Evolutionary conservation across 2,329 filamentous ascomycete genomes (phyloP).

Genomic region (Venturiaceae sp.): DNA sequence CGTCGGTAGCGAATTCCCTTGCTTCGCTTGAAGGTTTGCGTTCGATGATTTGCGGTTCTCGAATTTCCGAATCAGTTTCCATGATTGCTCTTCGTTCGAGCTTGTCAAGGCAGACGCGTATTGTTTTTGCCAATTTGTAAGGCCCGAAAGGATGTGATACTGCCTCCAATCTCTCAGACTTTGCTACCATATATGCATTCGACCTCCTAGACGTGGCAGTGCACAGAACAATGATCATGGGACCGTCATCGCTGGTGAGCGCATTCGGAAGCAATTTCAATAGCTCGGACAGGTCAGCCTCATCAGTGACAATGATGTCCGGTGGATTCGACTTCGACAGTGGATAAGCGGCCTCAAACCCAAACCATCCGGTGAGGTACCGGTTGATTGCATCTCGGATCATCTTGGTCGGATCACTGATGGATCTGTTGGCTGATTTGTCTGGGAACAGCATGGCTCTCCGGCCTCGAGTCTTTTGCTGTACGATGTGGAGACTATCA

Average conservation of each 20-base stretch:
- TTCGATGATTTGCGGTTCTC: not conserved
- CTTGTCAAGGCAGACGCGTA: constrained; percentile 20
- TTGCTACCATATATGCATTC: constrained; percentile 8
- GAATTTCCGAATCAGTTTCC: not conserved
- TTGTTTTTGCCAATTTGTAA: constrained; percentile 26
- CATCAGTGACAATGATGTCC: constrained; percentile 13
- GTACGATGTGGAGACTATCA: constrained; percentile 11
- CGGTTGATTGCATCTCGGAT: constrained; percentile 5
- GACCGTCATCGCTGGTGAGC: not conserved
- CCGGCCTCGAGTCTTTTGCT: constrained; percentile 4
- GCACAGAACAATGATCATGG: constrained; percentile 23
- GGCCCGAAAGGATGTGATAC: constrained; percentile 29
- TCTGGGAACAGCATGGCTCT: not conserved
- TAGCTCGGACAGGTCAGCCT: constrained; percentile 12
- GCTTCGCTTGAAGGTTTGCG: not conserved
- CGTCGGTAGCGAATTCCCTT: not conserved
- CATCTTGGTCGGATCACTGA: not conserved
- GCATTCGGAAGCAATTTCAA: constrained; percentile 2
- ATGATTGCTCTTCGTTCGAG: not conserved
- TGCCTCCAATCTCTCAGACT: constrained; percentile 20
- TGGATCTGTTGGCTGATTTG: not conserved
- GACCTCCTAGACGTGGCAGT: constrained; percentile 19
- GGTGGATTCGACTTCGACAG: not conserved
- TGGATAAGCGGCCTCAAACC: constrained; percentile 1
- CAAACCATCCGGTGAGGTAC: constrained; percentile 15